Evolutionary conservation across 306 rosid genomes (phyloP).

Genomic region (Pyrus pyrifolia): DNA sequence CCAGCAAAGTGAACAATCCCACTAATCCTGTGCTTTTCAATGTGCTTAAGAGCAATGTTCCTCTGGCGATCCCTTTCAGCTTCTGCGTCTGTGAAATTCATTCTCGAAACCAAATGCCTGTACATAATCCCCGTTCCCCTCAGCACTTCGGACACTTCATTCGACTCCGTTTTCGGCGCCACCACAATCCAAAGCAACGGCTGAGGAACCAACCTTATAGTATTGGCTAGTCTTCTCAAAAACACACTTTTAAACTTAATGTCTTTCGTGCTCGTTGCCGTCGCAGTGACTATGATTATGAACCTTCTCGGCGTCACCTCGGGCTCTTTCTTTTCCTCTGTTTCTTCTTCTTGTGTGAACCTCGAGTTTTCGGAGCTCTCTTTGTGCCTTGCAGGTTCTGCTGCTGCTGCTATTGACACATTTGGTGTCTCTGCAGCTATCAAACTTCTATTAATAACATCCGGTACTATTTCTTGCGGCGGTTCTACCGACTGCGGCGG

Average conservation of each 20-base stretch:
- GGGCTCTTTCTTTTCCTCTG: slow-evolving; percentile 6
- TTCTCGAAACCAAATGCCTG: slow-evolving; percentile 71
- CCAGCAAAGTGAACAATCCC: slow-evolving; percentile 96
- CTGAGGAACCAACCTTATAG: slow-evolving; percentile 54
- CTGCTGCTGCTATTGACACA: not conserved
- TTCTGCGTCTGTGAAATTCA: slow-evolving; percentile 64
- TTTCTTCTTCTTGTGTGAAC: not conserved
- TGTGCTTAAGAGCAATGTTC: slow-evolving; percentile 77
- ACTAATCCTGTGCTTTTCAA: slow-evolving; percentile 69
- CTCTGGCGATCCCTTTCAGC: slow-evolving; percentile 85
- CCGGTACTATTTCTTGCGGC: not conserved
- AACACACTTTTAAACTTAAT: slow-evolving; percentile 36
- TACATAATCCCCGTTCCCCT: slow-evolving; percentile 83
- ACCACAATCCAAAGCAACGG: slow-evolving; percentile 92
- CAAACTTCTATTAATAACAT: slow-evolving; percentile 21
- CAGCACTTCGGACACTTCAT: slow-evolving; percentile 39
- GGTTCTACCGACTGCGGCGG: slow-evolving; percentile 34
- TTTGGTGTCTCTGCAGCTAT: slow-evolving; percentile 19
- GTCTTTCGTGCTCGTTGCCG: slow-evolving; percentile 66
- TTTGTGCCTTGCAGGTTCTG: slow-evolving; percentile 13
- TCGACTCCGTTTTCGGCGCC: slow-evolving; percentile 47
- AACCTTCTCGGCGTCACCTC: slow-evolving; percentile 38
- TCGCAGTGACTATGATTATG: slow-evolving; percentile 72
- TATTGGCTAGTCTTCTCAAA: slow-evolving; percentile 67
- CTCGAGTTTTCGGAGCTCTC: slow-evolving; percentile 11